phyloP scores from a whole-genome alignment of 306 rosid genomes.

The Delonix regia region DNA sequence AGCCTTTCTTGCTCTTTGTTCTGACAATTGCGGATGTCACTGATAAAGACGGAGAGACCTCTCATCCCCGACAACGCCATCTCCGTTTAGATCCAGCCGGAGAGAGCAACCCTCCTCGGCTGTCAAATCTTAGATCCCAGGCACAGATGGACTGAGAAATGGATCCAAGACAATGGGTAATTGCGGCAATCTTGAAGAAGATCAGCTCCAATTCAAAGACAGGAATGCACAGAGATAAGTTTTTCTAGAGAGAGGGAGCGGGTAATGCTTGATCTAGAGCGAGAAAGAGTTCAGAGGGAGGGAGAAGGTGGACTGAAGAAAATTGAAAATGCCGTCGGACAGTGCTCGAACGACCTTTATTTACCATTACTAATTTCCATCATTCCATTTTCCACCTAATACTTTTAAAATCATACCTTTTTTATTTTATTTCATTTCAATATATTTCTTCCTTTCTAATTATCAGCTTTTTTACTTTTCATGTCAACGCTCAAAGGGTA shows the following conservation, averaged over 20 bases:
- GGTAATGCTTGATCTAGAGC: conserved; percentile 53
- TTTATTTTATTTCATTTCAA: background rate
- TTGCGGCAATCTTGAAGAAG: conserved; percentile 21
- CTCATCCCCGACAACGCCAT: conserved; percentile 99
- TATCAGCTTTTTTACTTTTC: background rate
- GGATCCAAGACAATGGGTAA: conserved; percentile 56
- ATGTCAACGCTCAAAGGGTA: conserved; percentile 12
- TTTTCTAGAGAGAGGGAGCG: conserved; percentile 17
- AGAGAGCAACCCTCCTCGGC: conserved; percentile 40
- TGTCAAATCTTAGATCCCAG: conserved; percentile 55
- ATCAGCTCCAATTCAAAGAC: conserved; percentile 45
- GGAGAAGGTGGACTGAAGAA: conserved; percentile 64
- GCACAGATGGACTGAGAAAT: conserved; percentile 2
- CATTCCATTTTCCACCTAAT: conserved; percentile 45
- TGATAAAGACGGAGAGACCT: conserved; percentile 97
- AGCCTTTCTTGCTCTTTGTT: conserved; percentile 97
- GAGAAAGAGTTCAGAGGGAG: conserved; percentile 37
- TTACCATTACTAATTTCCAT: conserved; percentile 36
- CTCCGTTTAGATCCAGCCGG: conserved; percentile 65
- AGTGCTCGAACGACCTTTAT: conserved; percentile 51
- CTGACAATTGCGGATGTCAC: conserved; percentile 96
- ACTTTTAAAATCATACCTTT: background rate
- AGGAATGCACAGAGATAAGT: conserved; percentile 22
- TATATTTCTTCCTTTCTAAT: background rate
- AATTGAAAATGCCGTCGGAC: conserved; percentile 60